These are phyloP conservation scores for Chloroidium sp. DNA, from an alignment of 163 green algal genomes.

Conservation along the genomic window DNA sequence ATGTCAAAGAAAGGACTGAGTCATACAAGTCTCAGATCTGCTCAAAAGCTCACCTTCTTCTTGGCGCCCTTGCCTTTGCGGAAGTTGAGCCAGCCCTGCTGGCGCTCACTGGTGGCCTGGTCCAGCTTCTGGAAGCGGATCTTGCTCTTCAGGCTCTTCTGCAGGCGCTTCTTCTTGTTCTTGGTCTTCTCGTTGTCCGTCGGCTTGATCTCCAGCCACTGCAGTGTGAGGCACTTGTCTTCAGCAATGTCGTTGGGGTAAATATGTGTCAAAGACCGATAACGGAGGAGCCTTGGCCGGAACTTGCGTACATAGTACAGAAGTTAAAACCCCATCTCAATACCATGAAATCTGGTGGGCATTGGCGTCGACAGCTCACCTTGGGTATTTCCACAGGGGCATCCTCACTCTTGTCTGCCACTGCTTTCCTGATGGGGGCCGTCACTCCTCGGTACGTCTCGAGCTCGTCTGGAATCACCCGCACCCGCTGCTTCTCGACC, in stretches of 20 bases:
- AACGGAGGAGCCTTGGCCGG: not conserved
- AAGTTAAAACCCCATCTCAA: not conserved
- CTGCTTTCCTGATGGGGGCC: slow-evolving; percentile 70
- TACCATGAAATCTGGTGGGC: not conserved
- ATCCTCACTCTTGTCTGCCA: slow-evolving; percentile 37
- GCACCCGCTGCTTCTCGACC: slow-evolving; percentile 43
- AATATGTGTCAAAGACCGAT: not conserved
- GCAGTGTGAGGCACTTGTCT: slow-evolving; percentile 1
- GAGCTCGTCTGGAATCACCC: slow-evolving; percentile 29
- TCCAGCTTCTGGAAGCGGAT: slow-evolving; percentile 69
- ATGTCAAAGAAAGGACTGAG: not conserved
- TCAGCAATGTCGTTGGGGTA: not conserved
- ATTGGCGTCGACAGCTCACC: slow-evolving; percentile 20
- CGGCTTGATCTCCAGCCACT: slow-evolving; percentile 74
- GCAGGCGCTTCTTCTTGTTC: slow-evolving; percentile 73
- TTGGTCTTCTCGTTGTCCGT: slow-evolving; percentile 76
- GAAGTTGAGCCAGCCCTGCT: slow-evolving; percentile 47
- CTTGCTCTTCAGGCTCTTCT: slow-evolving; percentile 84
- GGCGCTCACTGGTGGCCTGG: slow-evolving; percentile 49
- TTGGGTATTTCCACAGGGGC: slow-evolving; percentile 65
- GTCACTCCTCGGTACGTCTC: slow-evolving; percentile 66
- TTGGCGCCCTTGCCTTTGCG: slow-evolving; percentile 63
- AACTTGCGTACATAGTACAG: not conserved
- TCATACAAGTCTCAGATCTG: not conserved
- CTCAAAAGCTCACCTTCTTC: slow-evolving; percentile 45